Conservation (phyloP, 768 basidiomycete species). For the Termitomyces bulborhizus region DNA sequence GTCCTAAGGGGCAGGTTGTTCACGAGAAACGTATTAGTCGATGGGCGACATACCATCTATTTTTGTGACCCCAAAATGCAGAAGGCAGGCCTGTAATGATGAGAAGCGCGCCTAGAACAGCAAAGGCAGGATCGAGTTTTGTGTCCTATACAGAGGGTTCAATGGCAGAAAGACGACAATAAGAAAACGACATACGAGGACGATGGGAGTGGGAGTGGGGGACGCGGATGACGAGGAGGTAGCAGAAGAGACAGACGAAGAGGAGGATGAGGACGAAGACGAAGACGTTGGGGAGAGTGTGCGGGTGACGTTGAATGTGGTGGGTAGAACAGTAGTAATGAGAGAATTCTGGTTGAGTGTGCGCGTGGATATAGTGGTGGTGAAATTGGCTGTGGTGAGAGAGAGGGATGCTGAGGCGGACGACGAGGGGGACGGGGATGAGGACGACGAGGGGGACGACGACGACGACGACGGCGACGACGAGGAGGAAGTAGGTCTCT, state of each 20-base stretch:
- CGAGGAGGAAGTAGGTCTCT: constrained; percentile 5
- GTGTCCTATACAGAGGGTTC: constrained; percentile 39
- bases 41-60: constrained; percentile 66
- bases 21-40: constrained; percentile 8
- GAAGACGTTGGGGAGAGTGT: constrained; percentile 41
- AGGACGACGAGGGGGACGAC: constrained; percentile 16
- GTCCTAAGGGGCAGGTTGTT: constrained; percentile 47
- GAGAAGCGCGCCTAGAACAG: constrained; percentile 80
- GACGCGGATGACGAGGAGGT: constrained; percentile 37
- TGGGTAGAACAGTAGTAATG: constrained; percentile 52
- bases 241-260: constrained; percentile 29
- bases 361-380: constrained; percentile 37
- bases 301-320: constrained; percentile 54
- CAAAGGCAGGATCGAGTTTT: constrained; percentile 81
- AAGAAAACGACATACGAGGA: constrained; percentile 26
- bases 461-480: constrained; percentile 18
- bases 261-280: constrained; percentile 17
- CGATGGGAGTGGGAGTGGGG: constrained; percentile 34
- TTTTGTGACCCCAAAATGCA: constrained; percentile 92
- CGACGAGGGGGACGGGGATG: constrained; percentile 25
- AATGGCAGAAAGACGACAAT: constrained; percentile 15
- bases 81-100: constrained; percentile 87
- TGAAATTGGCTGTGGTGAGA: constrained; percentile 45
- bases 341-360: constrained; percentile 44
- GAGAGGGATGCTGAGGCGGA: constrained; percentile 36